These are phyloP conservation scores for Macrocybe sp. DNA, from an alignment of 1,284 basidiomycete genomes.

Conservation along the genomic window DNA sequence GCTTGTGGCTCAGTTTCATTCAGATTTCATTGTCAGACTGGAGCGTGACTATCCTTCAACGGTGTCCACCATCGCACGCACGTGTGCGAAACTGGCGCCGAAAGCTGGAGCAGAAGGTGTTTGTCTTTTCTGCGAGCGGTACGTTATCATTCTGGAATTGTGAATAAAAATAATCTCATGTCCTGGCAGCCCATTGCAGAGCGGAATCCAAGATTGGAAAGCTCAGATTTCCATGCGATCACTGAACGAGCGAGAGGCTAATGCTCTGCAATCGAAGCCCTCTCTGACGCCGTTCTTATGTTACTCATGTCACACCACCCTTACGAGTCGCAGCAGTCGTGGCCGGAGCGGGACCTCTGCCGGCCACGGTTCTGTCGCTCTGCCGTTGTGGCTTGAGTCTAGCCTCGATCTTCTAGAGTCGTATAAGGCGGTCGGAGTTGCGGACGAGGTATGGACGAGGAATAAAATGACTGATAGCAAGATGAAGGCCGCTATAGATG, in stretches of 20 bases:
- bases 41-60: conserved; percentile 86
- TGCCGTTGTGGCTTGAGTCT: conserved; percentile 32
- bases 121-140: conserved; percentile 77
- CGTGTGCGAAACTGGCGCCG: conserved; percentile 78
- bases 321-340: conserved; percentile 60
- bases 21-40: conserved; percentile 80
- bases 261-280: conserved; percentile 10
- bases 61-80: conserved; percentile 82
- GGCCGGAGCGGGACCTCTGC: conserved; percentile 18
- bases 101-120: conserved; percentile 45
- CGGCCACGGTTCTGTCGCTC: conserved; percentile 16
- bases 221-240: conserved; percentile 65
- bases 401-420: conserved; percentile 5
- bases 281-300: conserved; percentile 55
- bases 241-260: conserved; percentile 29
- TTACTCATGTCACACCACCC: conserved; percentile 70
- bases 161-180: conserved; percentile 3
- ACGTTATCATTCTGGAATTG: conserved; percentile 18
- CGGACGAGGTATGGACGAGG: conserved; percentile 14
- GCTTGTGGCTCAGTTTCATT: not conserved
- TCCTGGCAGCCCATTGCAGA: conserved; percentile 57
- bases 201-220: conserved; percentile 71
- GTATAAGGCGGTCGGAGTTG: not conserved
- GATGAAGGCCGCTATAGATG: conserved; percentile 21
- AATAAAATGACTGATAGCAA: conserved; percentile 15